Percentiles rank a stretch among this genome's conserved stretches.
Evolutionary conservation across 2,329 filamentous ascomycete species (phyloP).

Genomic region (Trichoderma hamatum): DNA sequence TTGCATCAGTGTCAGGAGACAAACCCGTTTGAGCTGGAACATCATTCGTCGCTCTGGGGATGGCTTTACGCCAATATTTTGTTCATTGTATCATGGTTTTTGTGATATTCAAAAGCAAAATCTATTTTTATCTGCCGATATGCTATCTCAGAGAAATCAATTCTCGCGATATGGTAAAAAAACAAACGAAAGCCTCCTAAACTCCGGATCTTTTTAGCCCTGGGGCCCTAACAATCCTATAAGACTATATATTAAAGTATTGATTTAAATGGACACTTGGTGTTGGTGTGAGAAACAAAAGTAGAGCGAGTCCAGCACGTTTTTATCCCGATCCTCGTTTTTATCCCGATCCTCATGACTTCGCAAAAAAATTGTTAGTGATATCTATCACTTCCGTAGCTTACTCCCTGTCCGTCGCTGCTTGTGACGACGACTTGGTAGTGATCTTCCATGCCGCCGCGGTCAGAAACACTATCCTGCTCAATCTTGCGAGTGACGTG

Average conservation of each 20-base stretch:
- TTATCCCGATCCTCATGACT: background rate
- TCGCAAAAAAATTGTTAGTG: background rate
- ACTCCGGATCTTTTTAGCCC: background rate
- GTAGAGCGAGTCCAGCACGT: background rate
- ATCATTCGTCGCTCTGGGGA: background rate
- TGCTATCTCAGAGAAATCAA: background rate
- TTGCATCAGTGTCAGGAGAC: background rate
- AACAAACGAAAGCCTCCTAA: background rate
- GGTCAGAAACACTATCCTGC: background rate
- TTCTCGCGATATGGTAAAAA: background rate
- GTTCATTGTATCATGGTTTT: background rate
- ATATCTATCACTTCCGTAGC: background rate
- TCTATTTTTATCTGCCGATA: background rate
- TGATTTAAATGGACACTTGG: background rate
- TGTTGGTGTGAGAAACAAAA: background rate
- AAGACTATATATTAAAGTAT: background rate
- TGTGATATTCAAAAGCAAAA: background rate
- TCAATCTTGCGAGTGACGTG: background rate
- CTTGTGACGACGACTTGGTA: background rate
- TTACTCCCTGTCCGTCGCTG: background rate
- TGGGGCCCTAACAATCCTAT: background rate
- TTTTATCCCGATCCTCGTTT: background rate
- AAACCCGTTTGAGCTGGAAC: background rate
- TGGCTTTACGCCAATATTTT: background rate
- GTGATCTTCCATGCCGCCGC: background rate